Conservation (phyloP, 2,329 filamentous ascomycete species). For the Neofusicoccum laricinum region DNA sequence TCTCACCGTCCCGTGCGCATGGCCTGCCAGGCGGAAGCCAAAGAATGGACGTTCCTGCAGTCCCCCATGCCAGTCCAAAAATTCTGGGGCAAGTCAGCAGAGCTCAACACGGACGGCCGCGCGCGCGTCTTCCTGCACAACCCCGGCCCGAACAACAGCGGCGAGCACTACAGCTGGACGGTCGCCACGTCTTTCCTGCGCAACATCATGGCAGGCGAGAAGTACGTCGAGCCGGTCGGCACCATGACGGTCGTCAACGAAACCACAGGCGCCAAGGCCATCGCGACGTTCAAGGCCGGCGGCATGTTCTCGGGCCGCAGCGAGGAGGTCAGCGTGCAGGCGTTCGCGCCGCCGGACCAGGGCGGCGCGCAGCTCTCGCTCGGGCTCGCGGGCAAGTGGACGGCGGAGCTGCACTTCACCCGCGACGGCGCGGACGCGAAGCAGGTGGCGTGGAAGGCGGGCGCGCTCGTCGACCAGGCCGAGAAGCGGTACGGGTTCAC, state of each 20-base stretch:
- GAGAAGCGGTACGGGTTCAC: slow-evolving; percentile 84
- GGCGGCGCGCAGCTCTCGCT: slow-evolving; percentile 65
- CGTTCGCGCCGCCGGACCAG: slow-evolving; percentile 53
- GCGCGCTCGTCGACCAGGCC: slow-evolving; percentile 74
- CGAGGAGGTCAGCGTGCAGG: slow-evolving; percentile 81
- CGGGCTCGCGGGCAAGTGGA: slow-evolving; percentile 82
- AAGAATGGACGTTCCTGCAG: slow-evolving; percentile 82
- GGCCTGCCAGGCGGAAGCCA: slow-evolving; percentile 87
- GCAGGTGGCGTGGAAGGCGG: slow-evolving; percentile 74
- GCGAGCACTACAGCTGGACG: slow-evolving; percentile 86
- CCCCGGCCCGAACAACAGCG: slow-evolving; percentile 37
- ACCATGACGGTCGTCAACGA: slow-evolving; percentile 86
- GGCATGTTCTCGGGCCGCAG: slow-evolving; percentile 96
- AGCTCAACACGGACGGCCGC: slow-evolving; percentile 89
- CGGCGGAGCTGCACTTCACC: slow-evolving; percentile 64
- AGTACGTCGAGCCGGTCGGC: slow-evolving; percentile 93
- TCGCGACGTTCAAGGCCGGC: slow-evolving; percentile 88
- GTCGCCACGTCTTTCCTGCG: slow-evolving; percentile 86
- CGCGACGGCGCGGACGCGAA: slow-evolving; percentile 59
- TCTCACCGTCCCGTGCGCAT: slow-evolving; percentile 88
- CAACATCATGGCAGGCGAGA: slow-evolving; percentile 96
- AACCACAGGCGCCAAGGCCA: slow-evolving; percentile 74
- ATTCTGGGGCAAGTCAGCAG: slow-evolving; percentile 97
- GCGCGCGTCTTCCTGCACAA: slow-evolving; percentile 71
- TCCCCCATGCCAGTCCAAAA: slow-evolving; percentile 88